Conservation (phyloP, 306 rosid species). For the Glycyrrhiza uralensis region DNA sequence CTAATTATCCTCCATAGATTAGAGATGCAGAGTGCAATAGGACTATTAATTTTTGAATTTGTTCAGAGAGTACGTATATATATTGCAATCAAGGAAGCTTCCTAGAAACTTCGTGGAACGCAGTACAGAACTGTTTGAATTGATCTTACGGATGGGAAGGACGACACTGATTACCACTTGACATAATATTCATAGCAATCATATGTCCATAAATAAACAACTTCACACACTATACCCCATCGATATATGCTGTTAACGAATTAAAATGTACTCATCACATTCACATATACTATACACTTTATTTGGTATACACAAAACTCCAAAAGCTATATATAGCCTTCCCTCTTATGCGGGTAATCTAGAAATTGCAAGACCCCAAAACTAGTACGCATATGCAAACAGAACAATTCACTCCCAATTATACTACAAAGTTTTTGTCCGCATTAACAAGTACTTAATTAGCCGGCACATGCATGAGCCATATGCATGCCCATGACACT, state of each 20-base stretch:
- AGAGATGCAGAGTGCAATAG: too few species aligned
- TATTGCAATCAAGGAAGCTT: background rate
- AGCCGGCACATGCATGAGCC: slow-evolving; percentile 36
- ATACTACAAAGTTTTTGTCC: background rate
- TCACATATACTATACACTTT: too few species aligned
- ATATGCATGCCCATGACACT: too few species aligned
- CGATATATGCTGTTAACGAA: background rate
- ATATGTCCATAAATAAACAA: background rate
- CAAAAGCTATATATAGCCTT: slow-evolving; percentile 31
- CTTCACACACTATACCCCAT: background rate
- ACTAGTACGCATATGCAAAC: background rate
- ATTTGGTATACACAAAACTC: slow-evolving; percentile 16
- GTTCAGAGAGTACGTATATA: background rate
- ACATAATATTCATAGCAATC: background rate
- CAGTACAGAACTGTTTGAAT: background rate
- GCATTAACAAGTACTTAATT: slow-evolving; percentile 20
- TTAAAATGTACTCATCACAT: background rate
- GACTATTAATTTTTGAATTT: too few species aligned
- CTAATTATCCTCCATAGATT: too few species aligned
- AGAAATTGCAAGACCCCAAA: slow-evolving; percentile 24
- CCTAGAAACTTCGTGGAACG: background rate
- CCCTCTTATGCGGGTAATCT: slow-evolving; percentile 37
- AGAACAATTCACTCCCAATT: background rate
- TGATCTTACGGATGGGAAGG: background rate
- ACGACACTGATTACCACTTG: slow-evolving; percentile 9